Percentiles rank a stretch among this genome's conserved stretches.
phyloP scores from a whole-genome alignment of 768 basidiomycete species.

The Rubroboletus pulcherrimus region DNA sequence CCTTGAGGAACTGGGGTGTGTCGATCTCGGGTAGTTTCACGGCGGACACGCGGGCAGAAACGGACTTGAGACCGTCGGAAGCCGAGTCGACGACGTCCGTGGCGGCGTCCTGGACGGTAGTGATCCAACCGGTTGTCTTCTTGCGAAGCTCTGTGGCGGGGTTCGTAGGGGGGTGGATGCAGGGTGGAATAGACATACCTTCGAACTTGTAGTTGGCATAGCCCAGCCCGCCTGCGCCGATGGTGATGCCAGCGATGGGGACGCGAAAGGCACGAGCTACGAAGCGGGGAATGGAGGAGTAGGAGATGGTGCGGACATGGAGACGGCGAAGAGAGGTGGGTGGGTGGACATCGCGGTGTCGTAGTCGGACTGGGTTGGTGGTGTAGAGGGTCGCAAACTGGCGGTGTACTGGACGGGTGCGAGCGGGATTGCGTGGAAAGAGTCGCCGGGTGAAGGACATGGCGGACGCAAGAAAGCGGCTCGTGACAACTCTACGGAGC shows the following conservation, averaged over 20 bases:
- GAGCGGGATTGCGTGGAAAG: neutral
- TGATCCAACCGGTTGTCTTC: slow-evolving; percentile 64
- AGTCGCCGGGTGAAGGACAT: neutral
- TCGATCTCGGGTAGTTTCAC: slow-evolving; percentile 57
- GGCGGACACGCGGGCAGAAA: slow-evolving; percentile 55
- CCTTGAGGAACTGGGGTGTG: slow-evolving; percentile 65
- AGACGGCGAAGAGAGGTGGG: slow-evolving; percentile 54
- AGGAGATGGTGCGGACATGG: slow-evolving; percentile 75
- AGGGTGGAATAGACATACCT: slow-evolving; percentile 45
- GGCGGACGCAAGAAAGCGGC: neutral
- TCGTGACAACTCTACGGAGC: neutral
- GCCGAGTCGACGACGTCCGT: slow-evolving; percentile 65
- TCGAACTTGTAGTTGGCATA: slow-evolving; percentile 98
- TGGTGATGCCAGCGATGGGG: slow-evolving; percentile 82
- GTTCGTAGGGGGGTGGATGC: neutral
- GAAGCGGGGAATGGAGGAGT: slow-evolving; percentile 85
- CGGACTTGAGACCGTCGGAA: slow-evolving; percentile 60
- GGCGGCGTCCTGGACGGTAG: slow-evolving; percentile 59
- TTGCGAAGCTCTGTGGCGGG: slow-evolving; percentile 61
- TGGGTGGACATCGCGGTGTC: slow-evolving; percentile 32
- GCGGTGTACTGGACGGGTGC: neutral
- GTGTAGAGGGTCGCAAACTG: neutral
- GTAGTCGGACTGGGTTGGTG: neutral
- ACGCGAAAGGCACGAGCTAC: slow-evolving; percentile 84
- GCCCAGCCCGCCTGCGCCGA: slow-evolving; percentile 87